phyloP scores from a whole-genome alignment of 345 rosid genomes.

The Eucalyptus viminalis region DNA sequence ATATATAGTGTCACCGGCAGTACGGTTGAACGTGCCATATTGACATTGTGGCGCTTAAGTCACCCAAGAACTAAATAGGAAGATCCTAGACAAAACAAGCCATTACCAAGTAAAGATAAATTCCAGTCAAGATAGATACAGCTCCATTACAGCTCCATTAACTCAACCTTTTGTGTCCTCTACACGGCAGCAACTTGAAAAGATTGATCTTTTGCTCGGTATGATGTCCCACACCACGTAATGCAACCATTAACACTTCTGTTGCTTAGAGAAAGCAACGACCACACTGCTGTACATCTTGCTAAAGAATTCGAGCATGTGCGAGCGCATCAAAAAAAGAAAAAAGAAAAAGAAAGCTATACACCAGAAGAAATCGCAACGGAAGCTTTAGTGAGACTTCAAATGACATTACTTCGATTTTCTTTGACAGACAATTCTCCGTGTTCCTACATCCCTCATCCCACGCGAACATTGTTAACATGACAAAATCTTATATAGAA shows the following conservation, averaged over 20 bases:
- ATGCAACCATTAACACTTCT: not conserved
- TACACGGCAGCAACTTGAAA: not conserved
- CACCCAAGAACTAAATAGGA: not conserved
- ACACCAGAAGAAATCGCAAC: not conserved
- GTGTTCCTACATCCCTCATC: not conserved
- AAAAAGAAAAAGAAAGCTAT: not conserved
- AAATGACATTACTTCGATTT: not conserved
- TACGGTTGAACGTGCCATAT: not conserved
- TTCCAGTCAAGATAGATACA: not conserved
- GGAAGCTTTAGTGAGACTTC: not conserved
- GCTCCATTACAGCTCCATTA: not conserved
- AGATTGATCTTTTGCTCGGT: not conserved
- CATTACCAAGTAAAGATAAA: not conserved
- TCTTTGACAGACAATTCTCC: not conserved
- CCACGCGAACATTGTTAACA: not conserved
- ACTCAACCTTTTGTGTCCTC: not conserved
- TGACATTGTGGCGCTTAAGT: not conserved
- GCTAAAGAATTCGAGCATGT: not conserved
- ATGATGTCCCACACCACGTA: not conserved
- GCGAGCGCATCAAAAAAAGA: not conserved
- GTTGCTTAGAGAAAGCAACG: not conserved
- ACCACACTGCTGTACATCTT: not conserved
- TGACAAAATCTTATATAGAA: not conserved
- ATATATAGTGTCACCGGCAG: not conserved
- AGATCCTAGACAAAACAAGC: not conserved